phyloP scores from a whole-genome alignment of 257 asterid genomes.

The Ophiorrhiza pumila region DNA sequence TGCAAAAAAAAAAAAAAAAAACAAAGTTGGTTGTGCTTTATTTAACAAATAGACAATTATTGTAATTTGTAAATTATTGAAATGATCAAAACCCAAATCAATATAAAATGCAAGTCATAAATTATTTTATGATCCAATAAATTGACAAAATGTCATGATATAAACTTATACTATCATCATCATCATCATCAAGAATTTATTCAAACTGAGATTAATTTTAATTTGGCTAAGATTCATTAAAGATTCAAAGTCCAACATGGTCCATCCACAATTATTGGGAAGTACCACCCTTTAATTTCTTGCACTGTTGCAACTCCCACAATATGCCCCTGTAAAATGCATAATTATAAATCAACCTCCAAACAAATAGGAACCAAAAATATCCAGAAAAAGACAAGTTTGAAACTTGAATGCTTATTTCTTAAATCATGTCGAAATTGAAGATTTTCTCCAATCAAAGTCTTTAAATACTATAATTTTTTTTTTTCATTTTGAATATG shows the following conservation, averaged over 20 bases:
- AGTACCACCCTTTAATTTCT: not conserved
- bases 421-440: not conserved
- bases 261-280: not conserved
- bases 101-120: too few species aligned
- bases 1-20: too few species aligned
- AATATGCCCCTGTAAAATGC: not conserved
- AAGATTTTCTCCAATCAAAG: not conserved
- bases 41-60: too few species aligned
- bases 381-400: not conserved
- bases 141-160: too few species aligned
- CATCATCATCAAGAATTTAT: not conserved
- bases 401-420: not conserved
- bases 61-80: too few species aligned
- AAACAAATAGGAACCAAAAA: not conserved
- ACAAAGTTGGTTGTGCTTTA: too few species aligned
- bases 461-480: not conserved
- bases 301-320: not conserved
- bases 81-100: too few species aligned
- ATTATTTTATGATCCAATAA: too few species aligned
- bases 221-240: too few species aligned
- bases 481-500: conserved; percentile 30
- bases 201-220: not conserved
- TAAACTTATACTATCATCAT: too few species aligned
- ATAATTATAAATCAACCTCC: conserved; percentile 9
- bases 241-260: not conserved